Percentiles rank a stretch among this genome's conserved stretches.
Evolutionary conservation across 2,329 filamentous ascomycete species (phyloP).

Genomic region (Fusarium sp.): DNA sequence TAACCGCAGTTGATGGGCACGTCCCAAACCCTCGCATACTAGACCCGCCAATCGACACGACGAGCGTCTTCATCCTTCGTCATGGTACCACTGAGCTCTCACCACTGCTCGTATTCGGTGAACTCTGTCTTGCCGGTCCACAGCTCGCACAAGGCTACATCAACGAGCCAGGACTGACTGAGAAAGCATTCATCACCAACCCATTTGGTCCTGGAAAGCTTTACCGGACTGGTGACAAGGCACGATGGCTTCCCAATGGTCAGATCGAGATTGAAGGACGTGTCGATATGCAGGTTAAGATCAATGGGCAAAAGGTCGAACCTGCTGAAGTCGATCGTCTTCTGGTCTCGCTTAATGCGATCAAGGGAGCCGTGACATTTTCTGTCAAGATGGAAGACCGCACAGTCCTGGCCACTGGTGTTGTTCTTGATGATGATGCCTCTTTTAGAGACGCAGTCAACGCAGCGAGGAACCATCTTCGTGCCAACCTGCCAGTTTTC

Average conservation of each 20-base stretch:
- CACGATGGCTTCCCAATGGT: slow-evolving; percentile 11
- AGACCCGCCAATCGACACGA: slow-evolving; percentile 3
- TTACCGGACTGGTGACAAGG: slow-evolving; percentile 36
- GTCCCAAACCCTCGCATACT: slow-evolving; percentile 2
- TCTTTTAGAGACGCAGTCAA: neutral
- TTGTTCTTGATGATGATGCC: neutral
- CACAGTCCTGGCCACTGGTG: neutral
- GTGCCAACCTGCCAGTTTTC: slow-evolving; percentile 26
- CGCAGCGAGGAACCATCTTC: neutral
- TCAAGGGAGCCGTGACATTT: neutral
- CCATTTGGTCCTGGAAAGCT: slow-evolving; percentile 24
- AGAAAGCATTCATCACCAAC: slow-evolving; percentile 10
- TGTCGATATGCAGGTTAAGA: slow-evolving; percentile 39
- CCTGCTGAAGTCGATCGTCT: slow-evolving; percentile 14
- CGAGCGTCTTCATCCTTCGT: slow-evolving; percentile 5
- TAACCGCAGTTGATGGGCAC: neutral
- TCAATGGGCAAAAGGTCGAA: slow-evolving; percentile 34
- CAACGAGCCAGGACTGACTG: slow-evolving; percentile 17
- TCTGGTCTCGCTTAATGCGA: neutral
- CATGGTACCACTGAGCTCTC: slow-evolving; percentile 7
- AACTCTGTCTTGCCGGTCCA: slow-evolving; percentile 31
- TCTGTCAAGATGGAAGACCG: slow-evolving; percentile 12
- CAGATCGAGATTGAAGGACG: slow-evolving; percentile 36
- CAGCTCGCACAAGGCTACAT: slow-evolving; percentile 33
- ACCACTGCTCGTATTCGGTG: slow-evolving; percentile 16